Evolutionary conservation across 2,329 filamentous ascomycete species (phyloP).

Genomic region (Colletotrichum liaoningense): DNA sequence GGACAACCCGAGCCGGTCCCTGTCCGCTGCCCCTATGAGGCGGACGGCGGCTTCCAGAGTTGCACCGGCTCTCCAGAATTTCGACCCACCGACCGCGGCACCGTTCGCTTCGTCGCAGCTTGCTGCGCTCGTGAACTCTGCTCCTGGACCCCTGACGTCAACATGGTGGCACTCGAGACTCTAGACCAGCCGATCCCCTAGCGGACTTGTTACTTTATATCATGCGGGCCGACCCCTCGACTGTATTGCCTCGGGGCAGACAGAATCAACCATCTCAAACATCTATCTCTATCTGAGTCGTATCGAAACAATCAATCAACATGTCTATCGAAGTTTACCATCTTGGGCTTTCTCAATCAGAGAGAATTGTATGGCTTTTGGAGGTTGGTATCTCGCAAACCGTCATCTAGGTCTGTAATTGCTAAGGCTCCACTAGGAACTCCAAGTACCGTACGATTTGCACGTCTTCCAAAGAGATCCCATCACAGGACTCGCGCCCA

Average conservation of each 20-base stretch:
- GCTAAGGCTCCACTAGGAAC: conserved; percentile 18
- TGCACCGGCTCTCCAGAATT: conserved; percentile 7
- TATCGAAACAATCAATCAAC: not conserved
- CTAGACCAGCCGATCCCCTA: not conserved
- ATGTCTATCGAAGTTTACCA: conserved; percentile 38
- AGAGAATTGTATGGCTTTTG: conserved; percentile 37
- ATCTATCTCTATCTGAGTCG: too few species aligned
- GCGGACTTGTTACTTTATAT: not conserved
- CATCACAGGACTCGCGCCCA: conserved; percentile 18
- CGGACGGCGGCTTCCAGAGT: conserved; percentile 23
- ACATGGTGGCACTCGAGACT: conserved; percentile 7
- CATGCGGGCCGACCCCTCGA: not conserved
- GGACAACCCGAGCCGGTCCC: conserved; percentile 26
- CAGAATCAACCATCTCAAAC: not conserved
- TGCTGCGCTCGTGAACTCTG: not conserved
- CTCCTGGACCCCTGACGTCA: conserved; percentile 25
- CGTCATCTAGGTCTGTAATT: not conserved
- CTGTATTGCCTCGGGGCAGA: not conserved
- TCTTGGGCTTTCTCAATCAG: conserved; percentile 36
- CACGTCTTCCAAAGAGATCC: conserved; percentile 26
- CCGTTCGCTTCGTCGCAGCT: not conserved
- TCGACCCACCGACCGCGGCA: not conserved
- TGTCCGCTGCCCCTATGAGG: conserved; percentile 12
- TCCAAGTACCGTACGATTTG: conserved; percentile 34
- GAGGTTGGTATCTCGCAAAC: conserved; percentile 6